Conservation (phyloP, 441 rosid species). For the Euphorbia corollata region DNA sequence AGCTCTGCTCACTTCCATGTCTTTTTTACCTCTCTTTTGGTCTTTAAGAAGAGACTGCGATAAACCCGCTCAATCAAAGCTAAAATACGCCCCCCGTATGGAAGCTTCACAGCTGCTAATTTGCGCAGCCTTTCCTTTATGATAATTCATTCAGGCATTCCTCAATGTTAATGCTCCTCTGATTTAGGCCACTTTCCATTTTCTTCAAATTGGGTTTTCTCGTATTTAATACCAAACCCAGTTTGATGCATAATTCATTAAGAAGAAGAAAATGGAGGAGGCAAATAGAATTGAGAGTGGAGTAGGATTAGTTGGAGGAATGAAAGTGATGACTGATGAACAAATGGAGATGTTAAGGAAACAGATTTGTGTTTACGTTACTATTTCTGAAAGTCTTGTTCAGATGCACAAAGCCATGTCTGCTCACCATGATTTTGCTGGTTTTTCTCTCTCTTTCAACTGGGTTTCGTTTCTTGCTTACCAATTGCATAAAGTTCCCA, state of each 20-base stretch:
- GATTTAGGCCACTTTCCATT: constrained; percentile 3
- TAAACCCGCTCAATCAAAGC: constrained; percentile 24
- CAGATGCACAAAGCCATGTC: constrained; percentile 56
- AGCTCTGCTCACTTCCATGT: neutral
- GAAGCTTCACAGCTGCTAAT: constrained; percentile 5
- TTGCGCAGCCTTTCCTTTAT: neutral
- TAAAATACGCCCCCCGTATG: constrained; percentile 14
- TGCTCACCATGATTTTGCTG: constrained; percentile 38
- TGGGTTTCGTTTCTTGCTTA: neutral
- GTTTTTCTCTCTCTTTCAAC: constrained; percentile 19
- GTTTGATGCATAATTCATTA: neutral
- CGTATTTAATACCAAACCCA: neutral
- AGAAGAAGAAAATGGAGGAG: neutral
- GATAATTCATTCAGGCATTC: neutral
- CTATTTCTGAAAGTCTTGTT: constrained; percentile 63
- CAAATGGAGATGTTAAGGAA: constrained; percentile 73
- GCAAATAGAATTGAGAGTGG: constrained; percentile 19
- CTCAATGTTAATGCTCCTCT: neutral
- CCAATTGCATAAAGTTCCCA: neutral
- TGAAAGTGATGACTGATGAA: constrained; percentile 85
- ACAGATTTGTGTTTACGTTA: constrained; percentile 70
- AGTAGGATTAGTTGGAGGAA: constrained; percentile 19
- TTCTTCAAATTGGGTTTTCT: neutral
- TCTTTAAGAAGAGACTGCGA: constrained; percentile 11
- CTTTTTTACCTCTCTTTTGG: neutral